Base-by-base conservation (phyloP, 2,329 filamentous ascomycete species). In the Exophiala phaeomuriformis region DNA sequence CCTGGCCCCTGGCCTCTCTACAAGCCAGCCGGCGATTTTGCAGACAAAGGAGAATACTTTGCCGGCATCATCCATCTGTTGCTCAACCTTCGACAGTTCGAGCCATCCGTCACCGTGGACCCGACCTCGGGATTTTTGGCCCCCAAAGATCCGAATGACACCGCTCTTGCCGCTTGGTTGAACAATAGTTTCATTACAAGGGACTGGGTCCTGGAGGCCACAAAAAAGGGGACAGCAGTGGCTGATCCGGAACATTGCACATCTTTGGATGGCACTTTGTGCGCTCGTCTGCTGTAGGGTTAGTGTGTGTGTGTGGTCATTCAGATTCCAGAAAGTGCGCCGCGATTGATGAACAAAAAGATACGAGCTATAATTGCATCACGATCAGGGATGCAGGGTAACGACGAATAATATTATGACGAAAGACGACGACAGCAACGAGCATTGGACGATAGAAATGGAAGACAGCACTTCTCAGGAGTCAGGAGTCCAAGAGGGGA, bases 41-140 rank as follows among this genome's bases (percentile, higher is more conserved):
- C 73, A 44, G 72, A 71, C 43, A 79, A 82, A 66, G 80, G 77
- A 39, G 76, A 80, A 50, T 72, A 72, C n/a, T 81, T 83, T 57
- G 73, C 77, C 19, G 75, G 79, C 48, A 75, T 82, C 32, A 66
- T 83, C 3, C 72, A 76, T 52, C 80, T 80, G 71, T 67, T 83
- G 32, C 68, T 83, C 45, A 77, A 77, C 58, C 80, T 83, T 75
- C 77, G 80, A 4, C 69, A 68, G 44, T 61, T 75, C n/a, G 69
- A 71, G 8, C 72, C 72, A 29, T 71, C 71, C 60, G 68, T 70
- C 3, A 65, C 51, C 30, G 62, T 71, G 27, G 64, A 68, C 27
- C 64, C 65, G 2, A 70, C 72, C 9, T 69, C 65, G 19, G 69
- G 69, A n/a, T 67, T 66, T 58, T 66, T 70, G 3, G 65, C 67